Evolutionary conservation across 1,284 basidiomycete genomes (phyloP).

Genomic region (Ustilago crameri): DNA sequence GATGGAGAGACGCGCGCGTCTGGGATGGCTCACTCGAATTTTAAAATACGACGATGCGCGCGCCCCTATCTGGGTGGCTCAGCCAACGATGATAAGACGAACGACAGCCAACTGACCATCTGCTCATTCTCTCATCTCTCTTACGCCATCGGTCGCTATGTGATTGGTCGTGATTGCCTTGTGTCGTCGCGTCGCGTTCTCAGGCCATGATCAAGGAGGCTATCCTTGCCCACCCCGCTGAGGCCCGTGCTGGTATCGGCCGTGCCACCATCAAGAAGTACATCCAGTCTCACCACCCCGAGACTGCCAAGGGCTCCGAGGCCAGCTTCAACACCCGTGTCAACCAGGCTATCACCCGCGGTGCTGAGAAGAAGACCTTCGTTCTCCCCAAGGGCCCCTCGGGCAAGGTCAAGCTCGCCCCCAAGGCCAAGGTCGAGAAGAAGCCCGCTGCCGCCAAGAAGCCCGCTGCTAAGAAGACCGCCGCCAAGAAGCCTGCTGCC

Average conservation of each 20-base stretch:
- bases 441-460: constrained; percentile 69
- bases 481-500: constrained; percentile 63
- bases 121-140: not conserved
- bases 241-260: constrained; percentile 85
- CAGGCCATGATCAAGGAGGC: constrained; percentile 74
- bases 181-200: constrained; percentile 35
- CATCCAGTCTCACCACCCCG: constrained; percentile 65
- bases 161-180: not conserved
- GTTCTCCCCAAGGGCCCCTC: constrained; percentile 82
- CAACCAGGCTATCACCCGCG: constrained; percentile 80
- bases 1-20: constrained; percentile 32
- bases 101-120: constrained; percentile 19
- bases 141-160: constrained; percentile 7
- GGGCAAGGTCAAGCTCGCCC: constrained; percentile 82
- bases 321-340: constrained; percentile 83
- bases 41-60: constrained; percentile 14
- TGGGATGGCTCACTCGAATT: constrained; percentile 10
- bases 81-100: not conserved
- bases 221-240: constrained; percentile 79
- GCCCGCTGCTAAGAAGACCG: constrained; percentile 71
- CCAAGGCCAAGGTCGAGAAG: constrained; percentile 73
- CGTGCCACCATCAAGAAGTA: constrained; percentile 92
- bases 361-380: constrained; percentile 82
- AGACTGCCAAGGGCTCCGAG: constrained; percentile 53
- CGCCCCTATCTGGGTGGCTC: constrained; percentile 10